Base-by-base conservation (phyloP, 2,329 filamentous ascomycete genomes). In the Colletotrichum lupini region DNA sequence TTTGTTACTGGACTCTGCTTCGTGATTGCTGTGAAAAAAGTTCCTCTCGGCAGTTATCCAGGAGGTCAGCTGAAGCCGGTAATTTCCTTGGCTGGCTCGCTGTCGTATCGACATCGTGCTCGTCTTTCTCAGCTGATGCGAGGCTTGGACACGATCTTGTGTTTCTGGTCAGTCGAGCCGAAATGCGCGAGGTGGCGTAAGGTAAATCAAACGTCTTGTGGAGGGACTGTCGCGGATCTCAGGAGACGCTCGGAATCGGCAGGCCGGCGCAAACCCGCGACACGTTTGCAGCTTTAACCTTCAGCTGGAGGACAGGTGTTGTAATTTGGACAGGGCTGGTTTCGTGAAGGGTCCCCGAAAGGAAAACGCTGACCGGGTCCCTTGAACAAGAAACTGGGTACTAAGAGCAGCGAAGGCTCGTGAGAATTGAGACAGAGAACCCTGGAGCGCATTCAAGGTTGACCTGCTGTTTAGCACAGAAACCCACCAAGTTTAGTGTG, bases 141-240 rank as follows among this genome's bases (percentile, higher is more conserved):
- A 72, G 63, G 24, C 57, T 61, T 55, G 63, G 57, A 46, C 24
- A 22, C 30, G n/a, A 42, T 53, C 52, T 26, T 55, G 28, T n/a
- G 35, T 19, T 24, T 22, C 42, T 28, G n/a, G 32, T 61, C 30
- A 37, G 49, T 30, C 16, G 19, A 30, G 65, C 53, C 66, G 52
- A 56, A 60, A 46, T 19, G 60, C 26, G 26, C n/a, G 26, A 60
- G 32, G 42, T 64, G 59, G 55, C 59, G 42, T 56, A 24, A 60
- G 60, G 71, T 52, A 71, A 70, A 71, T 73, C 71, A 73, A 71
- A 73, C 71, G 19, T 53, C 24, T 62, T 65, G 56, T 35, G 28
- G 49, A 65, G 71, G 67, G 56, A 22, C 46, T 70, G 71, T 73
- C 67, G 71, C 71, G 71, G 71, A 73, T 73, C 61, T 73, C 67